A percentile compares a stretch with the other conserved stretches of the same genome.
phyloP scores from a whole-genome alignment of 805 yeast species.

The Sporopachydermia quercuum region DNA sequence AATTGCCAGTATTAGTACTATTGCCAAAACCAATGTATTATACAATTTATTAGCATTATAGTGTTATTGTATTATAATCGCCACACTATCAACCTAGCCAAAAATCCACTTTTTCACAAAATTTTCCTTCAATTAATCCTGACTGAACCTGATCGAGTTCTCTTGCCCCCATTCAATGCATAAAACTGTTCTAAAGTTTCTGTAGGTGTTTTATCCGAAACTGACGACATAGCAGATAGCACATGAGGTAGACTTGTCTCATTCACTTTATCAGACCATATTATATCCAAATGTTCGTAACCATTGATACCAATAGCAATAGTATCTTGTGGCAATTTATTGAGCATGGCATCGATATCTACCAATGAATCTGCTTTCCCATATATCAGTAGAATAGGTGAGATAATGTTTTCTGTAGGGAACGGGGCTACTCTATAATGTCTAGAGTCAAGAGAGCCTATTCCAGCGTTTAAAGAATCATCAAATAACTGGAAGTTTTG shows the following conservation, averaged over 20 bases:
- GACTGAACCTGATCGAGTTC: not conserved
- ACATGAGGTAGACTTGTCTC: conserved; percentile 23
- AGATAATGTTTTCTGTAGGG: conserved; percentile 51
- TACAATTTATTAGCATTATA: no score
- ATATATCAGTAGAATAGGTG: conserved; percentile 67
- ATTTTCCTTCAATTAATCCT: not conserved
- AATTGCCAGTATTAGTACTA: no score
- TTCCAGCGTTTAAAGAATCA: conserved; percentile 26
- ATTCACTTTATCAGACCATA: conserved; percentile 71
- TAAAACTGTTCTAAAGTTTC: not conserved
- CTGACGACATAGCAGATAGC: not conserved
- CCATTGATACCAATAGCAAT: conserved; percentile 37
- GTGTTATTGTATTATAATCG: no score
- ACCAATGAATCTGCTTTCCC: conserved; percentile 75
- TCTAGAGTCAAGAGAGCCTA: conserved; percentile 13
- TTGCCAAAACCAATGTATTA: no score
- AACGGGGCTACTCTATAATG: conserved; percentile 37
- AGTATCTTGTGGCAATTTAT: conserved; percentile 41
- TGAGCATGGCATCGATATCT: conserved; percentile 64
- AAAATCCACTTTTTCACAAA: no score
- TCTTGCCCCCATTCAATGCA: not conserved
- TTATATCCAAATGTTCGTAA: conserved; percentile 84
- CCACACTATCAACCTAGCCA: no score
- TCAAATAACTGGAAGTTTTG: conserved; percentile 82
- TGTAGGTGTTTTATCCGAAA: not conserved